These are phyloP conservation scores for Cryptosporidium muris DNA, from an alignment of 169 alveolate genomes.

Conservation along the genomic window DNA sequence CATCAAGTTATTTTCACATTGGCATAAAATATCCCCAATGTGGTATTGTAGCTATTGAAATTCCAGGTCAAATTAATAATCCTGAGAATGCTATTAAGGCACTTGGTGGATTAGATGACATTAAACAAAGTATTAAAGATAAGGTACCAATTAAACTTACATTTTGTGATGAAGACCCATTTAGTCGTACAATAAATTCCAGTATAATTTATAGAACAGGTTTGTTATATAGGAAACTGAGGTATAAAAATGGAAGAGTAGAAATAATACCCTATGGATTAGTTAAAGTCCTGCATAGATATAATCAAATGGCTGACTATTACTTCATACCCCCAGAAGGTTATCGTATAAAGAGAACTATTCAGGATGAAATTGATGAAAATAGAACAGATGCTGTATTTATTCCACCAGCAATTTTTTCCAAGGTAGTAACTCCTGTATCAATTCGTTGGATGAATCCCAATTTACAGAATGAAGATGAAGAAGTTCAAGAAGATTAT, in stretches of 20 bases:
- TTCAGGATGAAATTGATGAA: conserved; percentile 46
- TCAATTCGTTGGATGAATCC: conserved; percentile 25
- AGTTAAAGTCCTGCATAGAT: conserved; percentile 25
- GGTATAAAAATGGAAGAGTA: conserved; percentile 19
- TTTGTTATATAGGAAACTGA: conserved; percentile 5
- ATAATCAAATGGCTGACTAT: conserved; percentile 62
- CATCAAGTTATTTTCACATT: too few species aligned
- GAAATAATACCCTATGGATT: conserved; percentile 37
- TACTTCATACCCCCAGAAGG: conserved; percentile 64
- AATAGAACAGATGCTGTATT: conserved; percentile 23
- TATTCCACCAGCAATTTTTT: conserved; percentile 61
- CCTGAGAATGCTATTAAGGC: conserved; percentile 59
- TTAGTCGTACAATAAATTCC: conserved; percentile 34
- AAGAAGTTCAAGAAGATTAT: conserved; percentile 3
- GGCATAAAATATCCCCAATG: conserved; percentile 4
- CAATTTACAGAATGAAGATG: not conserved
- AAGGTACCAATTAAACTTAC: conserved; percentile 12
- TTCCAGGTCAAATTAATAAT: conserved; percentile 52
- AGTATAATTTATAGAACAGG: conserved; percentile 61
- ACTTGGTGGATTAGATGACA: conserved; percentile 37
- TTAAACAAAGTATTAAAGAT: conserved; percentile 14
- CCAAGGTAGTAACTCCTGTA: conserved; percentile 55
- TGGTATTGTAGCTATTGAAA: conserved; percentile 36
- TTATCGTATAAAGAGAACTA: conserved; percentile 44
- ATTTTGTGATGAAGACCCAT: conserved; percentile 66